Evolutionary conservation across 805 yeast genomes (phyloP).

Genomic region (Saccharomycopsis selenospora): DNA sequence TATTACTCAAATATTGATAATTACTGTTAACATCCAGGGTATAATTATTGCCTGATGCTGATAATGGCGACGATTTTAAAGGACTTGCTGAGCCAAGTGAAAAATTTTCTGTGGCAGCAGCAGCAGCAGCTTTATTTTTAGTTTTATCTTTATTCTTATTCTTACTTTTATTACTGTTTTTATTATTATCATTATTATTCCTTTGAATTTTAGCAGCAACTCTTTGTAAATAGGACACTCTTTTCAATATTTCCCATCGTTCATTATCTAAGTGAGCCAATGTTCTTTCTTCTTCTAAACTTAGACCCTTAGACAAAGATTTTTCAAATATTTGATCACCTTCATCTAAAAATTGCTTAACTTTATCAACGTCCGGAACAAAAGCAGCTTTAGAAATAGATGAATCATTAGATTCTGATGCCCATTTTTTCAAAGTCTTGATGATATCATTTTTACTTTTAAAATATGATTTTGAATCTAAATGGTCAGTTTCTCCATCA

Average conservation of each 20-base stretch:
- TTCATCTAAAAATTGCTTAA: constrained; percentile 46
- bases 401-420: constrained; percentile 36
- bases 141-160: too few species aligned
- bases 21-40: background rate
- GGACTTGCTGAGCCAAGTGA: background rate
- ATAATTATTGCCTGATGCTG: too few species aligned
- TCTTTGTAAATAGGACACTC: constrained; percentile 62
- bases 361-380: constrained; percentile 52
- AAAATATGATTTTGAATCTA: constrained; percentile 39
- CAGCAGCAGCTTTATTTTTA: too few species aligned
- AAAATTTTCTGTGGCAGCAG: constrained; percentile 1
- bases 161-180: too few species aligned
- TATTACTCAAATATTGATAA: background rate
- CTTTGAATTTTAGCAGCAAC: constrained; percentile 45
- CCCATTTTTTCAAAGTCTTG: constrained; percentile 48
- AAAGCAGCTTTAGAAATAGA: constrained; percentile 26
- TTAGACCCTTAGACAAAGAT: constrained; percentile 25
- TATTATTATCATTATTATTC: constrained; percentile 26
- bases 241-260: constrained; percentile 66
- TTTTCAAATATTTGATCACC: constrained; percentile 31
- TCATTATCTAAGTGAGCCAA: constrained; percentile 43
- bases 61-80: too few species aligned
- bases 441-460: constrained; percentile 48
- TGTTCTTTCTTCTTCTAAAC: constrained; percentile 33
- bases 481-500: constrained; percentile 59